Conservation (phyloP, 768 basidiomycete genomes). For the Dictyophora rubrovolvata region DNA sequence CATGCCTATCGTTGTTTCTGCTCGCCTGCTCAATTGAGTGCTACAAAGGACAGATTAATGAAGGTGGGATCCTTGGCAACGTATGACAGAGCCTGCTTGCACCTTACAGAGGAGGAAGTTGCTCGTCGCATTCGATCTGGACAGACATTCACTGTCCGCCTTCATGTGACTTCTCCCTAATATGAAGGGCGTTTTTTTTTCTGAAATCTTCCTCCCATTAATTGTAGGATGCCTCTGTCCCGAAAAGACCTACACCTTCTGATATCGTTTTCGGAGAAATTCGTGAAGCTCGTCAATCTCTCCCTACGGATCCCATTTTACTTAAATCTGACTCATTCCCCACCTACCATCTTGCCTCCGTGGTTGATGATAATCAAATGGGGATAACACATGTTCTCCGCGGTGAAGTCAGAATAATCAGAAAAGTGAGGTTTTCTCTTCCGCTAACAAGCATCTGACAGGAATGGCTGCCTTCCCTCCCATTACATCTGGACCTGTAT, state of each 20-base stretch:
- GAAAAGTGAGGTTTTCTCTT: neutral
- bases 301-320: constrained; percentile 83
- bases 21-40: constrained; percentile 55
- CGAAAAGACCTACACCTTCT: constrained; percentile 34
- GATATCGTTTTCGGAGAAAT: constrained; percentile 74
- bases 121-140: constrained; percentile 62
- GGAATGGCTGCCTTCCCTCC: constrained; percentile 96
- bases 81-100: constrained; percentile 84
- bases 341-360: constrained; percentile 92
- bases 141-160: constrained; percentile 71
- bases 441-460: constrained; percentile 20
- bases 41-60: constrained; percentile 60
- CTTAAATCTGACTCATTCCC: constrained; percentile 90
- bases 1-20: constrained; percentile 97
- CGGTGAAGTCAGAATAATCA: constrained; percentile 56
- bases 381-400: constrained; percentile 90
- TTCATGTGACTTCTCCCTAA: constrained; percentile 52
- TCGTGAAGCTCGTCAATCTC: constrained; percentile 64
- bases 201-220: neutral
- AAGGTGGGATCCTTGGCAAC: constrained; percentile 64
- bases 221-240: constrained; percentile 48
- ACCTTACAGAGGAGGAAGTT: constrained; percentile 80
- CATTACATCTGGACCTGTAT: constrained; percentile 86
- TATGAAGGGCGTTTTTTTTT: neutral
- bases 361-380: constrained; percentile 96